These are phyloP conservation scores for Oldenlandia corymbosa DNA, from an alignment of 257 asterid genomes.

Conservation along the genomic window DNA sequence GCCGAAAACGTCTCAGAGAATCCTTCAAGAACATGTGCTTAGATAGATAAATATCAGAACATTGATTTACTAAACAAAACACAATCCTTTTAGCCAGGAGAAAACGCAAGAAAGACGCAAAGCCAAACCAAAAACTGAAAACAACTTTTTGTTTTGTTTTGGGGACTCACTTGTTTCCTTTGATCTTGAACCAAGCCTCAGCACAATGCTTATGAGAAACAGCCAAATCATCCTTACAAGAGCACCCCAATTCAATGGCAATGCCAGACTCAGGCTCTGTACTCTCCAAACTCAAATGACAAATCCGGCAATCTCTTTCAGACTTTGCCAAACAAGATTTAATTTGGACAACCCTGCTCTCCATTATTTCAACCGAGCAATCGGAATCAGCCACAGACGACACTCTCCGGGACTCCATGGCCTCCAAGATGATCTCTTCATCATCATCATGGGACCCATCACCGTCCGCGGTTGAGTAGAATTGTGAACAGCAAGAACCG, in stretches of 20 bases:
- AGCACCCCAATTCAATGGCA: conserved; percentile 80
- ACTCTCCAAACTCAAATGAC: conserved; percentile 67
- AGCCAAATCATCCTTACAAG: conserved; percentile 83
- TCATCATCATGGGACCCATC: conserved; percentile 60
- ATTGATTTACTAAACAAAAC: not conserved
- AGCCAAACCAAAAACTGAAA: not conserved
- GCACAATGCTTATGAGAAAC: conserved; percentile 88
- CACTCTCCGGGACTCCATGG: conserved; percentile 34
- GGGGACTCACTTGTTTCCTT: conserved; percentile 87
- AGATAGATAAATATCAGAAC: not conserved
- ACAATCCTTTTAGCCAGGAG: not conserved
- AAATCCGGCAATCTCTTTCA: conserved; percentile 77
- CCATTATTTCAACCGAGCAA: conserved; percentile 43
- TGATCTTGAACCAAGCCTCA: conserved; percentile 90
- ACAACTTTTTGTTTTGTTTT: not conserved
- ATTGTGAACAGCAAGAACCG: conserved; percentile 69
- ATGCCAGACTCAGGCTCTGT: conserved; percentile 51
- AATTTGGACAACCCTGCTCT: conserved; percentile 27
- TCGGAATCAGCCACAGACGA: conserved; percentile 40
- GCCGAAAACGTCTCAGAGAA: not conserved
- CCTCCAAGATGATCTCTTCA: conserved; percentile 48
- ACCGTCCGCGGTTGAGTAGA: conserved; percentile 72
- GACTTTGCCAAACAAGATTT: conserved; percentile 29
- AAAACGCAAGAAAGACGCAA: not conserved
- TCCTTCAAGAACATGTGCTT: not conserved